Base-by-base conservation (phyloP, 75 land plant species). In the Cryptomeria japonica region DNA sequence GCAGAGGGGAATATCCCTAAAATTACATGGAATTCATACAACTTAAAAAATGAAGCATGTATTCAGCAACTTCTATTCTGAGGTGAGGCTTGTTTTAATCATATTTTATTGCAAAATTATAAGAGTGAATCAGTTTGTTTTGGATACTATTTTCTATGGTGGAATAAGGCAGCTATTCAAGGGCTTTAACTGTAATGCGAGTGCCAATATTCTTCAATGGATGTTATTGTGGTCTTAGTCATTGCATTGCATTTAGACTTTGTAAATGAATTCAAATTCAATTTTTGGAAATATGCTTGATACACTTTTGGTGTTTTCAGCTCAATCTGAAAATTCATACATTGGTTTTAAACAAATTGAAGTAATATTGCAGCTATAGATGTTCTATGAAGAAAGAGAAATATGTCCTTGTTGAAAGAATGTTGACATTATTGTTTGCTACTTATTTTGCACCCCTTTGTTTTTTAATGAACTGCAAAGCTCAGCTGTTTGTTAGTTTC, bases 1-100 rank as follows among this genome's bases (percentile, higher is more conserved):
- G 97, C 90, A 91, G 89, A 90, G 94, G 96, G 18, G 88, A 91
- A 86, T 91, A 92, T 84, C 68, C 61, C 38, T 90, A 88, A 53
- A 46, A 83, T 22, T 25, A 36, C 37, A 51, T 41, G 86, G 86
- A 34, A 34, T 34, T 75, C n/a, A 9, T 2, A 11, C 13, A 34
- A 5, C 37, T 11, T 34, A 34, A 75, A 75, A 75, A 75, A 12
- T 49, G 37, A 75, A 34, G 77, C 77, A 75, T 14, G 16, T 13
- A 12, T 14, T 75, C n/a, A 11, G 16, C 14, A 34, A 34, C 37
- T 75, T 32, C 13, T 75, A 12, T 32, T 34, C 36, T 11, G 77
- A 75, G 77, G 77, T 75, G 37, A 75, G 77, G 10, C 76, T 32
- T 31, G 14, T 2, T 32, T 75, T 34, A 32, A 75, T 34, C 37